Percentiles rank a stretch among this genome's conserved stretches.
These are phyloP conservation scores for Colletotrichum sp. DNA, from an alignment of 2,329 filamentous ascomycete genomes.

Conservation along the genomic window DNA sequence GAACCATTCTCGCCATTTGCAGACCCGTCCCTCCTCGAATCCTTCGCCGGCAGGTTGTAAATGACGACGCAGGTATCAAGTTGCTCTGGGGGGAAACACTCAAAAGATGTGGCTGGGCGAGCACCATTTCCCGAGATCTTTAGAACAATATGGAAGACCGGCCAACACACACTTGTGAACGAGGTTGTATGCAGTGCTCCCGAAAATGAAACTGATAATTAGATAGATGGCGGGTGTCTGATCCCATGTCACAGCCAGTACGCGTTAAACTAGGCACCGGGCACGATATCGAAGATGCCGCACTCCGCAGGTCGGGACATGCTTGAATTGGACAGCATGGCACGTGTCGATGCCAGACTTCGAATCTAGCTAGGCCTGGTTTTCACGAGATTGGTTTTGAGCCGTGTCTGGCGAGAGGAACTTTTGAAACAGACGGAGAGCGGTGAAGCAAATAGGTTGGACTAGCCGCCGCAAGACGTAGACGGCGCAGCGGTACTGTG, in stretches of 20 bases:
- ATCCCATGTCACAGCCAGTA: background rate
- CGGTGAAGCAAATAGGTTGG: background rate
- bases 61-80: background rate
- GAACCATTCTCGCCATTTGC: background rate
- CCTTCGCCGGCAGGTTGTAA: rapidly evolving
- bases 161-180: background rate
- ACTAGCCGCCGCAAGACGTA: background rate
- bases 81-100: background rate
- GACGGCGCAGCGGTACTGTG: background rate
- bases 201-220: background rate
- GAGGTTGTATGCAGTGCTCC: background rate
- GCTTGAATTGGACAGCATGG: background rate
- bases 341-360: background rate
- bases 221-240: background rate
- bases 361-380: background rate
- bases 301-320: background rate
- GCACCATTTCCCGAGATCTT: background rate
- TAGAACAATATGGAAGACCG: background rate
- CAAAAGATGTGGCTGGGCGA: background rate
- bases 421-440: background rate
- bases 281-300: background rate
- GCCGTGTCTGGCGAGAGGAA: background rate
- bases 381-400: background rate
- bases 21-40: background rate
- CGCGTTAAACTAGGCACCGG: background rate